Evolutionary conservation across 2,329 filamentous ascomycete species (phyloP).

Genomic region (Hymenoscyphus linearis): DNA sequence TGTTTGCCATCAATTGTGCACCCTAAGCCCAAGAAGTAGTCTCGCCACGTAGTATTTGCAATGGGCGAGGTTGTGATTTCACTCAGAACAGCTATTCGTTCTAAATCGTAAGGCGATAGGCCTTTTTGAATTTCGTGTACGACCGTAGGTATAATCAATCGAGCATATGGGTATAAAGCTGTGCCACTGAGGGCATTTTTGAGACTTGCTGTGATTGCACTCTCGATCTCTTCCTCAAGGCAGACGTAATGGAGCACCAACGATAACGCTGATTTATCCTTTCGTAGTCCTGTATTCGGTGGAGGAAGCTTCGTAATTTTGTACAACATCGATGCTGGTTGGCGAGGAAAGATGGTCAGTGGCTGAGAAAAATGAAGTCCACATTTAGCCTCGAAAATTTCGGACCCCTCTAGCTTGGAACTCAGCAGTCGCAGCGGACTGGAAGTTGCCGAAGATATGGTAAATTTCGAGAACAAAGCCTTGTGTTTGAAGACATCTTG

Average conservation of each 20-base stretch:
- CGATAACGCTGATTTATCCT: conserved; percentile 45
- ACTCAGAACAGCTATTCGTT: conserved; percentile 50
- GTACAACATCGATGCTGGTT: conserved; percentile 77
- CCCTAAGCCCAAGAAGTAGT: conserved; percentile 47
- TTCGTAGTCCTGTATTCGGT: conserved; percentile 13
- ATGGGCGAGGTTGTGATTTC: conserved; percentile 47
- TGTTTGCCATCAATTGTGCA: conserved; percentile 19
- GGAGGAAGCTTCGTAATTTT: conserved; percentile 53
- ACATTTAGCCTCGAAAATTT: conserved; percentile 61
- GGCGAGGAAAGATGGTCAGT: conserved; percentile 69
- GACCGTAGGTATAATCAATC: conserved; percentile 42
- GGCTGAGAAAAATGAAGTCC: conserved; percentile 46
- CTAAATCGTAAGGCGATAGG: conserved; percentile 48
- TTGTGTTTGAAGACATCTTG: conserved; percentile 90
- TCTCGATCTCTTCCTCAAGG: conserved; percentile 66
- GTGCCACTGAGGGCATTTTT: conserved; percentile 36
- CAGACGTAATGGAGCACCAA: conserved; percentile 72
- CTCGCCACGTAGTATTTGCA: conserved; percentile 42
- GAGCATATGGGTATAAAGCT: conserved; percentile 41
- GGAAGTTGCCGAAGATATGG: conserved; percentile 72
- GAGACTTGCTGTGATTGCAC: conserved; percentile 42
- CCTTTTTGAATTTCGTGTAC: conserved; percentile 39
- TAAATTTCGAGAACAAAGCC: conserved; percentile 82
- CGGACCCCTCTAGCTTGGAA: conserved; percentile 65
- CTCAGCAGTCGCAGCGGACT: conserved; percentile 70